Evolutionary conservation across 1,139 yeast species (phyloP).

Genomic region (Sugiyamaella pinicola): DNA sequence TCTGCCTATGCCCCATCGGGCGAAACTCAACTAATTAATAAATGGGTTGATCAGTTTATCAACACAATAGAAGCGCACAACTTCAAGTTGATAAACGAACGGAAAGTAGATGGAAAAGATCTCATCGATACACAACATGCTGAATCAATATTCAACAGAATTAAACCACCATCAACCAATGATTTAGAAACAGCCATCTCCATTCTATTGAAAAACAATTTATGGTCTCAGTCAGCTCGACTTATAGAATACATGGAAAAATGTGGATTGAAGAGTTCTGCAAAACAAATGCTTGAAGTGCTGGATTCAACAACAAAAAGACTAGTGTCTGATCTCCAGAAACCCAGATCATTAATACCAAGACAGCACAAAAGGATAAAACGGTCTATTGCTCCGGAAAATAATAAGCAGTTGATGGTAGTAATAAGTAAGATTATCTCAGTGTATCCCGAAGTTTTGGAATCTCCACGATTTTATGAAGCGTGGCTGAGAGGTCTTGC

Average conservation of each 20-base stretch:
- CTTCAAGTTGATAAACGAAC: conserved; percentile 10
- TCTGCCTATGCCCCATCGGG: conserved; percentile 28
- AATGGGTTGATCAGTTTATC: conserved; percentile 32
- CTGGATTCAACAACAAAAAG: conserved; percentile 30
- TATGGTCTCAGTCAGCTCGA: conserved; percentile 28
- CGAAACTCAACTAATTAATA: conserved; percentile 25
- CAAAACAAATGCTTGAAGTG: conserved; percentile 24
- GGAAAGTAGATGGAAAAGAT: conserved; percentile 9
- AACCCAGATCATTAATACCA: conserved; percentile 23
- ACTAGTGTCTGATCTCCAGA: conserved; percentile 21
- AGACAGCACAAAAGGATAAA: conserved; percentile 15
- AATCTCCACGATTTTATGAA: conserved; percentile 32
- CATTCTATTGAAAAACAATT: conserved; percentile 23
- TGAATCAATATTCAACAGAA: conserved; percentile 25
- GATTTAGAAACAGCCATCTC: conserved; percentile 27
- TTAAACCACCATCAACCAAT: conserved; percentile 21
- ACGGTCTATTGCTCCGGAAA: conserved; percentile 18
- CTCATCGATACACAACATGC: conserved; percentile 29
- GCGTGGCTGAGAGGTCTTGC: conserved; percentile 38
- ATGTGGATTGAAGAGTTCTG: conserved; percentile 27
- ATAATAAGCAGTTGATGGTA: conserved; percentile 23
- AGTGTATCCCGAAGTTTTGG: conserved; percentile 33
- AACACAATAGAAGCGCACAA: conserved; percentile 21
- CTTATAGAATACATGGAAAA: conserved; percentile 28
- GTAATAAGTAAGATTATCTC: conserved; percentile 30